These are phyloP conservation scores for Solanum etuberosum DNA, from an alignment of 257 asterid species.

Conservation along the genomic window DNA sequence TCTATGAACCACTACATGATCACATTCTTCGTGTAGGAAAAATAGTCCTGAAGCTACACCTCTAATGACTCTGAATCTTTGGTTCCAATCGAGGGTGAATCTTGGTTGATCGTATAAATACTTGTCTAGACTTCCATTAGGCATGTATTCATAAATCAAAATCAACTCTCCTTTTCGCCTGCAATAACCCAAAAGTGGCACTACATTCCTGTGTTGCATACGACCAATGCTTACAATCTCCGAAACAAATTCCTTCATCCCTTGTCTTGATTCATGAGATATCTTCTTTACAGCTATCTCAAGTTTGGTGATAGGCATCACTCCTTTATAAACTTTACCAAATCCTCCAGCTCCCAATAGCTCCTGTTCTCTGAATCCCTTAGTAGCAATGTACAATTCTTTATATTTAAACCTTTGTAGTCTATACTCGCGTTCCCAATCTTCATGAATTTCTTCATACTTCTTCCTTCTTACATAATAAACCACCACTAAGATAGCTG, in stretches of 20 bases:
- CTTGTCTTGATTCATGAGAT: not conserved
- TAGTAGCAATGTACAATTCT: constrained; percentile 54
- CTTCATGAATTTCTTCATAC: constrained; percentile 45
- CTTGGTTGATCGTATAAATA: not conserved
- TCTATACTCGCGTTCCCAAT: constrained; percentile 45
- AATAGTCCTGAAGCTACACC: not conserved
- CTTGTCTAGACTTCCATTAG: constrained; percentile 47
- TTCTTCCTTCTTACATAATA: constrained; percentile 19
- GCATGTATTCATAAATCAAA: not conserved
- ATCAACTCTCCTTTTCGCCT: not conserved
- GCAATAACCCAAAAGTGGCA: not conserved
- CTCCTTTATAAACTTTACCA: constrained; percentile 53
- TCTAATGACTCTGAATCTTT: not conserved
- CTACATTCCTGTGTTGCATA: not conserved
- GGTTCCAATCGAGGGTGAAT: not conserved
- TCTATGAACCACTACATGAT: not conserved
- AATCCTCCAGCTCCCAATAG: constrained; percentile 56
- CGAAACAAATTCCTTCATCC: not conserved
- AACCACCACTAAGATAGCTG: not conserved
- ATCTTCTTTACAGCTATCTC: constrained; percentile 48
- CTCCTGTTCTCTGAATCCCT: constrained; percentile 39
- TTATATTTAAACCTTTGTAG: constrained; percentile 51
- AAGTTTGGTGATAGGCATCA: constrained; percentile 18
- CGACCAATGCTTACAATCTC: not conserved
- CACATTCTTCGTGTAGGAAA: not conserved